Base-by-base conservation (phyloP, 2,329 filamentous ascomycete species). In the Talaromyces sp. region DNA sequence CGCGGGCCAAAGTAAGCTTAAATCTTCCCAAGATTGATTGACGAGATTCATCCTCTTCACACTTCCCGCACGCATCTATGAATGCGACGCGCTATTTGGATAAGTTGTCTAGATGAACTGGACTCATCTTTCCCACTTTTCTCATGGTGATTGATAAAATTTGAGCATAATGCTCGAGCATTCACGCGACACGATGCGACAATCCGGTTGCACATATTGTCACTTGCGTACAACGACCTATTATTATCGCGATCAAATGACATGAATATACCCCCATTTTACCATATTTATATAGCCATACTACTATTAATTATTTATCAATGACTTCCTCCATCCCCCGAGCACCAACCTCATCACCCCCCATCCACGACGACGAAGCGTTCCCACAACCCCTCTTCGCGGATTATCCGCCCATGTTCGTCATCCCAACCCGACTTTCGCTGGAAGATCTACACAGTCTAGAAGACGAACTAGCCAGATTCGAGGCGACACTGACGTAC, bases 381-480 rank as follows among this genome's bases (percentile, higher is more conserved):
- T 25, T 31, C 19, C 51, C 54, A 17, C 17, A 56, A 19, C 56
- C 64, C 45, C 45, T 64, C 7, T 72, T 84, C 75, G 62, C 76
- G 72, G 69, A 74, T 0, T 78, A 67, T 68, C 91, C 91, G 11
- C 82, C 86, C 3, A 88, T 95, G 27, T 95, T 88, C 70, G 82
- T 98, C 15, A 83, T 97, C 0, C 80, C 88, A 0, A 87, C 89
- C 3, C 90, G 92, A 73, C 82, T 97, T 31, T 79, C 83, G 1
- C 77, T 85, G 0, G 84, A 88, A 6, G 85, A 90, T 68, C 80
- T 91, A 10, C 85, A 88, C 59, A 77, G 83, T 36, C 75, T 92
- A 15, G 89, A 93, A 73, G 84, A 88, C 29, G 83, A 83, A 25
- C 85, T 96, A 10, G 81, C 84, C 3, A 73, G 76, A 6, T 76